These are phyloP conservation scores for Apiospora saccharicola DNA, from an alignment of 2,329 filamentous ascomycete genomes.

Conservation along the genomic window DNA sequence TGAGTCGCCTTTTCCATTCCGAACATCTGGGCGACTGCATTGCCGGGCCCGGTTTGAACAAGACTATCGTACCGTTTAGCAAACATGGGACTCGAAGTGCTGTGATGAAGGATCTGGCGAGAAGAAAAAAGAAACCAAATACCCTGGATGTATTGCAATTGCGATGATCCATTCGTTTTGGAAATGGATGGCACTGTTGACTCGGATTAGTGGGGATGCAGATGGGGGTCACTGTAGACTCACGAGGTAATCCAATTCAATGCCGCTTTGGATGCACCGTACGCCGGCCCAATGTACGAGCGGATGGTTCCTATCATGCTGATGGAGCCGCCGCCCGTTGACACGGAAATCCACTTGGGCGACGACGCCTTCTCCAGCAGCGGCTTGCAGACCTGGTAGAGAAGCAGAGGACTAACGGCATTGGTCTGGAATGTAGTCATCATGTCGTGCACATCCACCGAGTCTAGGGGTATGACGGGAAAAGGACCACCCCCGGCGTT, in stretches of 20 bases:
- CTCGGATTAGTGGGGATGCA: constrained; percentile 7
- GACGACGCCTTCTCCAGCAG: constrained; percentile 42
- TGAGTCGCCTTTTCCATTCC: constrained; percentile 31
- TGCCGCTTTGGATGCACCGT: constrained; percentile 42
- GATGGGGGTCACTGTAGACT: background rate
- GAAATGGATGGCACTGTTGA: constrained; percentile 29
- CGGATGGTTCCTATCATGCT: constrained; percentile 30
- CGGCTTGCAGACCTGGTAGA: constrained; percentile 43
- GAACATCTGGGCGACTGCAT: constrained; percentile 29
- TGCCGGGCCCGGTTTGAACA: constrained; percentile 32
- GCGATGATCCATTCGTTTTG: constrained; percentile 30
- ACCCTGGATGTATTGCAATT: constrained; percentile 31
- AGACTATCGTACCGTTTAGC: constrained; percentile 25
- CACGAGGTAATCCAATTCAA: constrained; percentile 42
- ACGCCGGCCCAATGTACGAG: constrained; percentile 34
- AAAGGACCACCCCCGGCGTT: constrained; percentile 44
- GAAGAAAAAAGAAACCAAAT: background rate
- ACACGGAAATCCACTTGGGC: constrained; percentile 43
- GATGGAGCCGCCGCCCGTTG: constrained; percentile 38
- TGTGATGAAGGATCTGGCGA: background rate
- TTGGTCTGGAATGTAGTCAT: constrained; percentile 38
- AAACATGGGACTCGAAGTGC: background rate
- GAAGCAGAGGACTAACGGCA: constrained; percentile 39
- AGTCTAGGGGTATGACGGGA: constrained; percentile 37
- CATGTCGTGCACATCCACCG: constrained; percentile 39